A percentile compares a stretch with the other conserved stretches of the same genome.
Evolutionary conservation across 2,329 filamentous ascomycete species (phyloP).

Genomic region (Neonectria neomacrospora): DNA sequence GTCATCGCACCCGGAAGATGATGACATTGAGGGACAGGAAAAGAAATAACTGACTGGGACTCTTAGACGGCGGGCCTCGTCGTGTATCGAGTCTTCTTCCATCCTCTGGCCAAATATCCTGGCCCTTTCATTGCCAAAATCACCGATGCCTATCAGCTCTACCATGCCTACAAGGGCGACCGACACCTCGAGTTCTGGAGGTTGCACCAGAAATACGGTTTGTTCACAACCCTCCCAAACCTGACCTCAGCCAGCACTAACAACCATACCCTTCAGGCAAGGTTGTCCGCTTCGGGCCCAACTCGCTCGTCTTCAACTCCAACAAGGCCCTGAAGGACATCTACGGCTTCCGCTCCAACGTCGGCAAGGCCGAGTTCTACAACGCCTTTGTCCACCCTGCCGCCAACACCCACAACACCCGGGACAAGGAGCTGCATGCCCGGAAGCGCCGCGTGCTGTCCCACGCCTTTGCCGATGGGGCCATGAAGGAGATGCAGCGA

Average conservation of each 20-base stretch:
- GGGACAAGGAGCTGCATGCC: conserved; percentile 75
- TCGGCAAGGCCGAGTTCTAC: conserved; percentile 78
- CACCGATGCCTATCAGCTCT: conserved; percentile 74
- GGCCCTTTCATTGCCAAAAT: conserved; percentile 72
- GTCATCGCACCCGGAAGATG: neutral
- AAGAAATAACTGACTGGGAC: neutral
- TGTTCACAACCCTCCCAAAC: conserved; percentile 26
- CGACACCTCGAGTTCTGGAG: conserved; percentile 78
- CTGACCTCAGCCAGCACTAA: conserved; percentile 3
- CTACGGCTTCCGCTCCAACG: conserved; percentile 71
- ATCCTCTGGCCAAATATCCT: conserved; percentile 72
- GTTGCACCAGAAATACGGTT: conserved; percentile 77
- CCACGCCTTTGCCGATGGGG: conserved; percentile 76
- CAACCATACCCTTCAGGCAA: conserved; percentile 54
- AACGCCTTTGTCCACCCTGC: conserved; percentile 77
- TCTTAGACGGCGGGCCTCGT: conserved; percentile 54
- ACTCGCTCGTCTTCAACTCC: conserved; percentile 81
- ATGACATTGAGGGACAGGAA: conserved; percentile 4
- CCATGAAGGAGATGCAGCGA: conserved; percentile 74
- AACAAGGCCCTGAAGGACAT: conserved; percentile 73
- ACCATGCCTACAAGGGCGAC: conserved; percentile 79
- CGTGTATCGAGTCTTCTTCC: conserved; percentile 70
- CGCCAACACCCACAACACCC: conserved; percentile 78
- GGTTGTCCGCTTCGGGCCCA: conserved; percentile 82
- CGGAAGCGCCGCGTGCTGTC: conserved; percentile 77